Conservation (phyloP, 2,329 filamentous ascomycete species). For the Diaporthe ampelina region DNA sequence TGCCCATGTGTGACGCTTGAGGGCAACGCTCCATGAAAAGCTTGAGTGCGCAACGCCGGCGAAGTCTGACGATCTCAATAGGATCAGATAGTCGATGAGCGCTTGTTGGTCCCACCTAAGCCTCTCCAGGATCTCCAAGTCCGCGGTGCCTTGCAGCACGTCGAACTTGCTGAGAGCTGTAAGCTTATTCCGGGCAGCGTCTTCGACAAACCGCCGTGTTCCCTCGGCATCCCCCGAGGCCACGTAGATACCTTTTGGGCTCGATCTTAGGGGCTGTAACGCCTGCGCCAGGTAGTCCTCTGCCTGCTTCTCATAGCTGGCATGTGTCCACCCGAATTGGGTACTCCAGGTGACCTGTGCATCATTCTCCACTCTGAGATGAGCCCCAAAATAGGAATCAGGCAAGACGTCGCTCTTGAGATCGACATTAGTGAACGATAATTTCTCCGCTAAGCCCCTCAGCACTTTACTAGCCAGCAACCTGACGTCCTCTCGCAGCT, state of each 20-base stretch:
- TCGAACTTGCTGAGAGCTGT: constrained; percentile 27
- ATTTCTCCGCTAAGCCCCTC: neutral
- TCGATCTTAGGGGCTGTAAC: neutral
- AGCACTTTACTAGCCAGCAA: constrained; percentile 41
- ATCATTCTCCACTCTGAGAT: constrained; percentile 28
- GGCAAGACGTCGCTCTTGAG: constrained; percentile 3
- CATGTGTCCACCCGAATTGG: constrained; percentile 22
- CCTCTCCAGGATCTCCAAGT: neutral
- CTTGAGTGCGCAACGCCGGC: constrained; percentile 36
- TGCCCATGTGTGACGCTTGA: constrained; percentile 26
- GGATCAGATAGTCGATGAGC: constrained; percentile 34
- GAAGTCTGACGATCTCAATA: constrained; percentile 30
- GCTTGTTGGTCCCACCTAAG: constrained; percentile 33
- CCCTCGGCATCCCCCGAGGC: constrained; percentile 31
- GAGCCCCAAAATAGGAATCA: constrained; percentile 30
- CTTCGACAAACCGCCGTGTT: constrained; percentile 24
- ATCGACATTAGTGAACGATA: neutral
- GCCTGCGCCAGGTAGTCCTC: constrained; percentile 28
- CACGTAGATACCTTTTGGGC: constrained; percentile 29
- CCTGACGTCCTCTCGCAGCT: constrained; percentile 50
- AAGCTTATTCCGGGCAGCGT: constrained; percentile 21
- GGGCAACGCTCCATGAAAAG: constrained; percentile 36
- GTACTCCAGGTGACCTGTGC: constrained; percentile 21
- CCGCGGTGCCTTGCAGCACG: neutral
- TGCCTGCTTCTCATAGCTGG: constrained; percentile 30